Conservation (phyloP, 1,139 yeast species). For the Debaryomycetaceae sp. region DNA sequence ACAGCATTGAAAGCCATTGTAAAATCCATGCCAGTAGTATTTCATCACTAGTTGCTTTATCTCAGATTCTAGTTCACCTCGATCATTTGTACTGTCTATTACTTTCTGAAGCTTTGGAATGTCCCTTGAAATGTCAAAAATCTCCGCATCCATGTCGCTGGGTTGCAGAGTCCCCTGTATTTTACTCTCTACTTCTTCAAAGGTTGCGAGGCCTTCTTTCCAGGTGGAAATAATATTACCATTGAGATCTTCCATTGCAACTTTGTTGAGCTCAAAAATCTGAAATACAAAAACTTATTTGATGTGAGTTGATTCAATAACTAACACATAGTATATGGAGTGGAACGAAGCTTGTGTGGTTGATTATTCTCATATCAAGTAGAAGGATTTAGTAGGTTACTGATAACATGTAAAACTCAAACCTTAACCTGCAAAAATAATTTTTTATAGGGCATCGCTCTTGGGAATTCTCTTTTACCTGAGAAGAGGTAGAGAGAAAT, state of each 20-base stretch:
- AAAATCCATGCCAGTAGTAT: slow-evolving; percentile 35
- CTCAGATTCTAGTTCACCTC: slow-evolving; percentile 18
- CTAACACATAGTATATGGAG: no score
- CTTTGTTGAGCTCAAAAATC: no score
- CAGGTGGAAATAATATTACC: slow-evolving; percentile 7
- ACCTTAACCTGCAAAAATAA: no score
- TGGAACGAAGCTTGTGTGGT: no score
- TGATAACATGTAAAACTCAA: no score
- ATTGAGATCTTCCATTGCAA: slow-evolving; percentile 4
- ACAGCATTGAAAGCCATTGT: slow-evolving; percentile 14
- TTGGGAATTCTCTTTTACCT: not conserved
- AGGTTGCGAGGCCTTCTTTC: slow-evolving; percentile 1
- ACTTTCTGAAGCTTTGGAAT: slow-evolving; percentile 13
- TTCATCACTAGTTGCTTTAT: slow-evolving; percentile 25
- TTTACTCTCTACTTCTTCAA: not conserved
- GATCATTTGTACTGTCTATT: slow-evolving; percentile 14
- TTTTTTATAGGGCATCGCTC: not conserved
- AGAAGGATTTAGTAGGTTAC: no score
- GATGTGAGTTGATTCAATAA: no score
- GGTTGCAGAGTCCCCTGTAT: not conserved
- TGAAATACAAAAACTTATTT: no score
- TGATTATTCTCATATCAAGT: no score
- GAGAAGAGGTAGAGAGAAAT: not conserved
- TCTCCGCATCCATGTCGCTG: not conserved
- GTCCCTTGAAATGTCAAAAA: slow-evolving; percentile 6